A percentile compares a stretch with the other conserved stretches of the same genome.
phyloP scores from a whole-genome alignment of 805 yeast genomes.

The Hanseniaspora lindneri region DNA sequence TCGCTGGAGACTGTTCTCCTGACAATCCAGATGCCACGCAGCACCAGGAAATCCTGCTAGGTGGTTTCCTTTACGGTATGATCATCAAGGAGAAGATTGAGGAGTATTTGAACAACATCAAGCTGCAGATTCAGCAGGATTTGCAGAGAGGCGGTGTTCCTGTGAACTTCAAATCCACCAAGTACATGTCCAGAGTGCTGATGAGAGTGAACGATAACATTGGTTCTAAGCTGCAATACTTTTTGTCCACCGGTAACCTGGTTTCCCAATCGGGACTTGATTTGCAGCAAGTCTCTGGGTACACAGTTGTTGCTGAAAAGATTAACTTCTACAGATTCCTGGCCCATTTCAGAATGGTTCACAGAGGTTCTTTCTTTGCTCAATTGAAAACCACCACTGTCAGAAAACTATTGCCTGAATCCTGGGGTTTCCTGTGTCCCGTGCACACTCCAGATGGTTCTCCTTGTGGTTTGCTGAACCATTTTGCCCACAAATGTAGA shows the following conservation, averaged over 20 bases:
- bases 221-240: conserved; percentile 88
- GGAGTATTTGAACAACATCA: conserved; percentile 68
- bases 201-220: conserved; percentile 78
- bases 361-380: conserved; percentile 98
- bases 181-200: conserved; percentile 71
- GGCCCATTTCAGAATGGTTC: conserved; percentile 99
- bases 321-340: conserved; percentile 93
- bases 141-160: conserved; percentile 59
- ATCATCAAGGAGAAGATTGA: conserved; percentile 92
- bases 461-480: conserved; percentile 95
- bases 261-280: conserved; percentile 95
- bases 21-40: conserved; percentile 99
- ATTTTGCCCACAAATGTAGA: conserved; percentile 87
- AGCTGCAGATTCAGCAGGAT: conserved; percentile 65
- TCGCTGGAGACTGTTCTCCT: conserved; percentile 91
- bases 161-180: conserved; percentile 71
- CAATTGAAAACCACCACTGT: conserved; percentile 95
- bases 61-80: conserved; percentile 95
- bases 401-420: conserved; percentile 88
- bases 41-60: conserved; percentile 91
- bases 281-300: conserved; percentile 95
- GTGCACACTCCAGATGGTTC: conserved; percentile 99
- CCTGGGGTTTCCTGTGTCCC: conserved; percentile 98
- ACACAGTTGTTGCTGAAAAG: conserved; percentile 96
- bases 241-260: conserved; percentile 91